Evolutionary conservation across 2,329 filamentous ascomycete genomes (phyloP).

Genomic region (Aspergillus arachidicola): DNA sequence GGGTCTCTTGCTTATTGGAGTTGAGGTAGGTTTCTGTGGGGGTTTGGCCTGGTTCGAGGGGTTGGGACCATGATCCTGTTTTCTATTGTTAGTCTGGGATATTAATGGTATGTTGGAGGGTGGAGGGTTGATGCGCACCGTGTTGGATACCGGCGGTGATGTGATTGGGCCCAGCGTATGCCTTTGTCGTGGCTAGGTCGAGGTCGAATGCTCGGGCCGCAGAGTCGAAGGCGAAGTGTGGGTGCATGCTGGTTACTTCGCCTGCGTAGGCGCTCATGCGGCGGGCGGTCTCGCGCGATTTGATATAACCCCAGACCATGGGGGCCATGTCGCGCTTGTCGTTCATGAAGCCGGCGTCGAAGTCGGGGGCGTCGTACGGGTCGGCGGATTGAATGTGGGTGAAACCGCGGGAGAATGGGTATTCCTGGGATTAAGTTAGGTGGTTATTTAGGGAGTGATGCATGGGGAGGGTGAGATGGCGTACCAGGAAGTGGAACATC

Average conservation of each 20-base stretch:
- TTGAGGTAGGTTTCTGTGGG: slow-evolving; percentile 58
- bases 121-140: slow-evolving; percentile 45
- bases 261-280: slow-evolving; percentile 78
- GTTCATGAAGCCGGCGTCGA: slow-evolving; percentile 83
- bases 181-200: slow-evolving; percentile 73
- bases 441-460: not conserved
- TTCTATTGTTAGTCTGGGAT: not conserved
- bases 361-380: slow-evolving; percentile 74
- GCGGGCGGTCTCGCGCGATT: slow-evolving; percentile 76
- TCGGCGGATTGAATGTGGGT: slow-evolving; percentile 72
- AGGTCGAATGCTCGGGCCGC: slow-evolving; percentile 71
- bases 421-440: slow-evolving; percentile 50
- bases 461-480: not conserved
- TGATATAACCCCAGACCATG: slow-evolving; percentile 84
- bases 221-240: slow-evolving; percentile 71
- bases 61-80: slow-evolving; percentile 62
- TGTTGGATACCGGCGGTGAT: slow-evolving; percentile 72
- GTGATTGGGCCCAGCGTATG: slow-evolving; percentile 73
- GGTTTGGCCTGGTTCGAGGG: slow-evolving; percentile 58
- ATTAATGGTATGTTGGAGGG: not conserved
- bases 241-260: slow-evolving; percentile 68
- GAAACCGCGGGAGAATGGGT: slow-evolving; percentile 72
- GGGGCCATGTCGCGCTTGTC: slow-evolving; percentile 82
- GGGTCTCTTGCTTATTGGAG: slow-evolving; percentile 63
- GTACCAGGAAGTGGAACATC: slow-evolving; percentile 75